phyloP scores from a whole-genome alignment of 2,329 filamentous ascomycete genomes.

The Ophiostoma sp. region DNA sequence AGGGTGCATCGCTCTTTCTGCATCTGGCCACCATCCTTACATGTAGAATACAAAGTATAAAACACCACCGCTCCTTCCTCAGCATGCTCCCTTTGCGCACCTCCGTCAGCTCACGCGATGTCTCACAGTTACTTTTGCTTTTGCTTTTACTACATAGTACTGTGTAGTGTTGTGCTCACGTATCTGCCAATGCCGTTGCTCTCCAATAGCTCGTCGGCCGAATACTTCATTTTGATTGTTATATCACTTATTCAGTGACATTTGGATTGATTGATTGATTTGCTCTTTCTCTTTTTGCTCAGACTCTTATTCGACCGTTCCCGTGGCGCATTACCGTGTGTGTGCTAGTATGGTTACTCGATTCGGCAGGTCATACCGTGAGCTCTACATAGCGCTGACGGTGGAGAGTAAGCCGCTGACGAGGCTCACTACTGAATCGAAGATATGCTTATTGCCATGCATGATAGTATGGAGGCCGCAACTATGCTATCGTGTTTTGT shows the following conservation, averaged over 20 bases:
- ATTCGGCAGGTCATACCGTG: constrained; percentile 24
- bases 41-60: too few relatives aligned
- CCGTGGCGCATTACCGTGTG: constrained; percentile 13
- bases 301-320: background rate
- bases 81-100: background rate
- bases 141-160: too few relatives aligned
- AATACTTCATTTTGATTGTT: too few relatives aligned
- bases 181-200: too few relatives aligned
- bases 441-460: background rate
- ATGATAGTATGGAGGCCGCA: background rate
- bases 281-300: background rate
- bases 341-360: constrained; percentile 13
- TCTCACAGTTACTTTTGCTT: too few relatives aligned
- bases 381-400: background rate
- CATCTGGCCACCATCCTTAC: background rate
- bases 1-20: background rate
- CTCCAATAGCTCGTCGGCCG: too few relatives aligned
- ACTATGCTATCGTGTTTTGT: background rate
- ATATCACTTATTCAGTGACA: too few relatives aligned
- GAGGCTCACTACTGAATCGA: background rate
- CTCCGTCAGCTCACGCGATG: background rate
- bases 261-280: background rate
- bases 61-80: background rate
- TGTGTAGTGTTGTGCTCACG: too few relatives aligned
- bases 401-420: background rate